A percentile compares a stretch with the other conserved stretches of the same genome.
phyloP scores from a whole-genome alignment of 2,329 filamentous ascomycete species.

The Paecilomyces fulvus region DNA sequence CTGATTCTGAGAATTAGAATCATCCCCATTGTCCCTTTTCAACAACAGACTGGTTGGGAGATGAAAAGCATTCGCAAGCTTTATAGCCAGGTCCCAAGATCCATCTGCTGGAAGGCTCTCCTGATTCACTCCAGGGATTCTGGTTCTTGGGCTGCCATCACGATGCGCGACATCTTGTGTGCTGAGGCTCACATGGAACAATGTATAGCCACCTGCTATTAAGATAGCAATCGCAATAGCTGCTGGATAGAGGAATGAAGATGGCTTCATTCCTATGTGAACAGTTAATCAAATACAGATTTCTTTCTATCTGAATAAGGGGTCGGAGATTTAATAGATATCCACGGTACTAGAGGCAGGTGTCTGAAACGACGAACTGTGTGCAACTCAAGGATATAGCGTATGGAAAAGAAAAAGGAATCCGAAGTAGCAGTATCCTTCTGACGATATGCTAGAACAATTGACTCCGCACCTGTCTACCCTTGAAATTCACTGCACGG shows the following conservation, averaged over 20 bases:
- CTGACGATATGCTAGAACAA: background rate
- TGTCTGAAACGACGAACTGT: background rate
- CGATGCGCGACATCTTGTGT: background rate
- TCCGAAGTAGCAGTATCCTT: no score
- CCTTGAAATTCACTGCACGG: background rate
- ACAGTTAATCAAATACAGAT: background rate
- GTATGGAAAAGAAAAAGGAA: no score
- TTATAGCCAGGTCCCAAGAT: background rate
- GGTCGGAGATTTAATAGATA: background rate
- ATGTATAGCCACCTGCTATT: background rate
- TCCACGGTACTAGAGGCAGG: background rate
- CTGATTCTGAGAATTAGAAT: background rate
- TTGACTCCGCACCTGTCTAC: background rate
- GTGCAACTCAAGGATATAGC: no score
- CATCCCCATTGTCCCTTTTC: background rate
- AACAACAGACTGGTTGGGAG: background rate
- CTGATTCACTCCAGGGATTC: background rate
- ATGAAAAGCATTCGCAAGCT: background rate
- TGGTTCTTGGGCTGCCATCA: background rate
- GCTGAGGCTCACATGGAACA: background rate
- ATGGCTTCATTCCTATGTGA: background rate
- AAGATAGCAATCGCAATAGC: background rate
- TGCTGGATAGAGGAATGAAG: background rate
- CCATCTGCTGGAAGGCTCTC: background rate
- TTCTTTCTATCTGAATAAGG: background rate